Base-by-base conservation (phyloP, 2,329 filamentous ascomycete species). In the Aspergillus sp. region DNA sequence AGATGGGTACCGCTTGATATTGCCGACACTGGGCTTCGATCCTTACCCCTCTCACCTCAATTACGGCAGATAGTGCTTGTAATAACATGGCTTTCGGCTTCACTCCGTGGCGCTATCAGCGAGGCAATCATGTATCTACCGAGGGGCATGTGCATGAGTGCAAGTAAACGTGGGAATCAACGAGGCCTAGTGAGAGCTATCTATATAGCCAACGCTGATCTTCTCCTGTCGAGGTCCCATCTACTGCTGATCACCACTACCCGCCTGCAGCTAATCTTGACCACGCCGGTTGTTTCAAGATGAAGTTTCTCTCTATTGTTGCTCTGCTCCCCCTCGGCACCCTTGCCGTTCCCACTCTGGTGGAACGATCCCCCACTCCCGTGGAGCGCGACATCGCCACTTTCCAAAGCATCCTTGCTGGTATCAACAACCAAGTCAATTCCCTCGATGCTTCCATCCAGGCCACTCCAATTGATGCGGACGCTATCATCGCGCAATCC, bases 371-470 rank as follows among this genome's bases (percentile, higher is more conserved):
- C 25, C 52, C 52, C 9, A 23, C 25, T n/a, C 52, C 13, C 9
- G 11, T 61, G 4, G 31, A 64, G 49, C 56, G 60, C 23, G 63
- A 64, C 38, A 41, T 64, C 11, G 53, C 63, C 34, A 60, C 63
- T 25, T 28, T 64, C 23, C 59, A 59, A 4, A 47, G 57, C 4
- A 59, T 63, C 22, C 57, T 64, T 17, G 55, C 57, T 38, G 41
- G 46, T 25, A 59, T 64, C 9, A 51, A 50, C 30, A 53, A 60
- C 43, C 59, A 64, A 43, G 63, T 64, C 19, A 61, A 64, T 15
- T 49, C 60, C 31, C 63, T 64, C 8, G 60, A 59, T 34, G 30
- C 60, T 0, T 53, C 56, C 8, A 60, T 63, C 46, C 45, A 60
- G 28, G 60, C 50, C 7, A 60, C 50, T 28, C 38, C 15, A 47